Evolutionary conservation across 2,329 filamentous ascomycete genomes (phyloP).

Genomic region (Podosphaera leucotricha): DNA sequence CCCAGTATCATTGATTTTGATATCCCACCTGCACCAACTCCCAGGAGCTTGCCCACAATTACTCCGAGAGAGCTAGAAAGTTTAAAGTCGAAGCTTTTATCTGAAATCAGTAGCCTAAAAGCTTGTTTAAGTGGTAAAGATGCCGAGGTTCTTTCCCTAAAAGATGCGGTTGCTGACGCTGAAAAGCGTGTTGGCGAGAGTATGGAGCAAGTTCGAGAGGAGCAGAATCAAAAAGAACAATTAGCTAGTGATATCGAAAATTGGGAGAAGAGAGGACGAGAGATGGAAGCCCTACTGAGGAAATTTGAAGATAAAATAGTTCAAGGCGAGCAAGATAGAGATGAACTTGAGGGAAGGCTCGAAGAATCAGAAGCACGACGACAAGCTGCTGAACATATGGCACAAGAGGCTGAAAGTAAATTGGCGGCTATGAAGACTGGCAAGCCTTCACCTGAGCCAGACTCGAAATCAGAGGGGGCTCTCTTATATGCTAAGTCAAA

Average conservation of each 20-base stretch:
- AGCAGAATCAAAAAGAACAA: constrained; percentile 44
- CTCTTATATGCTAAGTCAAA: constrained; percentile 31
- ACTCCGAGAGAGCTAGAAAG: constrained; percentile 83
- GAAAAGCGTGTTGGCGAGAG: constrained; percentile 79
- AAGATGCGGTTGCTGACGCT: constrained; percentile 68
- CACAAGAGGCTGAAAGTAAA: constrained; percentile 52
- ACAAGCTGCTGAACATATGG: constrained; percentile 51
- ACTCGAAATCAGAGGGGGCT: constrained; percentile 11
- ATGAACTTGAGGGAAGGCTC: constrained; percentile 50
- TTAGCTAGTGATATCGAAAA: constrained; percentile 51
- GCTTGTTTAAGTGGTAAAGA: constrained; percentile 83
- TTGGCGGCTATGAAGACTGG: constrained; percentile 50
- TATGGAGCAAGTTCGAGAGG: constrained; percentile 61
- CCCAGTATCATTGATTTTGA: constrained; percentile 70
- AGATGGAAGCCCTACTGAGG: constrained; percentile 62
- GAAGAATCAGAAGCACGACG: constrained; percentile 55
- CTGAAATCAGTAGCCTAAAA: constrained; percentile 83
- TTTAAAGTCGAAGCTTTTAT: constrained; percentile 72
- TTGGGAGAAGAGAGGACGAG: constrained; percentile 66
- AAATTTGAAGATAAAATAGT: constrained; percentile 66
- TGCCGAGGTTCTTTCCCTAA: constrained; percentile 69
- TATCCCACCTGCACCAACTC: constrained; percentile 79
- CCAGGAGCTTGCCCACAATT: constrained; percentile 71
- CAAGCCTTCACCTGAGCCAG: constrained; percentile 22
- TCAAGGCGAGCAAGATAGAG: constrained; percentile 53